Base-by-base conservation (phyloP, 1,284 basidiomycete species). In the Fomitiporia mediterranea region DNA sequence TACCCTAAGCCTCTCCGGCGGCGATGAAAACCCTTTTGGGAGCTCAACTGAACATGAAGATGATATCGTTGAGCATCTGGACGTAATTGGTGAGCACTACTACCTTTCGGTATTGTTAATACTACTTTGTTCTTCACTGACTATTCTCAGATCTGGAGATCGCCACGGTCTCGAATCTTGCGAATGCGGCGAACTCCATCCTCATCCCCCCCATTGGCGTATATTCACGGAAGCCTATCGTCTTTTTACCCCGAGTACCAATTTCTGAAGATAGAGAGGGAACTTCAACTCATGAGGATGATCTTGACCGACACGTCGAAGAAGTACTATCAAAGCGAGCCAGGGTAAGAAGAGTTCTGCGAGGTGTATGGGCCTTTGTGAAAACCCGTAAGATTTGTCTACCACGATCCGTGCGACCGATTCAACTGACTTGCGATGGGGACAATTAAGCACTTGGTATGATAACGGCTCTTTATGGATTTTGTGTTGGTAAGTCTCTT, bases 361-460 rank as follows among this genome's bases (percentile, higher is more conserved):
- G 76, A 61, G 91, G 91, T 4, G 74, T 94, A 1, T 91, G 90
- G 89, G 80, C 85, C 0, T 94, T 91, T 65, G 69, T 93, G 58
- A 91, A 89, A 72, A 94, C 91, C 56, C 86, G 85, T 87, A 67
- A 61, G 82, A 35, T 53, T 30, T 17, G 27, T 34, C 50, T 11
- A 9, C 30, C 21, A 19, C 21, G 38, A 43, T 27, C 60, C 11
- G 50, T n/a, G 4, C 17, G 39, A 50, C 11, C 35, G 9, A 40
- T 34, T 62, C 19, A 56, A 35, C 43, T 17, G 7, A 53, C n/a
- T 46, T n/a, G 53, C 8, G n/a, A n/a, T n/a, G n/a, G n/a, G n/a
- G n/a, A 19, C 58, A 37, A 37, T 46, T 37, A 59, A 84, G 83
- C 82, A 13, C 73, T 83, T 67, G 83, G 82, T 27, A 81, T 83